Evolutionary conservation across 805 yeast genomes (phyloP).

Genomic region (Wickerhamomyces chambardii): DNA sequence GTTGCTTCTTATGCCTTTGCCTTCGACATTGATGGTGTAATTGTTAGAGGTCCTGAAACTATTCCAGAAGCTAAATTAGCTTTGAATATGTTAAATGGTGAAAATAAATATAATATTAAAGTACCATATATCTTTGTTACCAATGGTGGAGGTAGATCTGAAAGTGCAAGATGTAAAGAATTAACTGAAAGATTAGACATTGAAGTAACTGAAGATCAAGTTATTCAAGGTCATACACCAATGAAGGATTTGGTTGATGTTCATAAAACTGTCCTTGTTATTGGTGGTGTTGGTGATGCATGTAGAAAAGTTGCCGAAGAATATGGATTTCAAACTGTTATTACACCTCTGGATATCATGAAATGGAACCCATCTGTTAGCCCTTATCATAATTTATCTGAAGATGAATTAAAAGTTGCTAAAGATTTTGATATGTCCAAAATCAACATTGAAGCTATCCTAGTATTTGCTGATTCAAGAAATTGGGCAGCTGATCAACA

Average conservation of each 20-base stretch:
- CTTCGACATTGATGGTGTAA: slow-evolving; percentile 89
- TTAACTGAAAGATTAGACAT: slow-evolving; percentile 51
- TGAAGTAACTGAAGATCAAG: slow-evolving; percentile 64
- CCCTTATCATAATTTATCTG: slow-evolving; percentile 74
- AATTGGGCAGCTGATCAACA: slow-evolving; percentile 94
- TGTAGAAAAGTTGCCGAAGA: slow-evolving; percentile 77
- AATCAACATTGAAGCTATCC: slow-evolving; percentile 64
- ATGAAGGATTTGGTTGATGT: slow-evolving; percentile 71
- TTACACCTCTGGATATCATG: slow-evolving; percentile 74
- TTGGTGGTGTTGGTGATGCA: slow-evolving; percentile 82
- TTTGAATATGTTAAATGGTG: slow-evolving; percentile 63
- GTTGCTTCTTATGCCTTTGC: slow-evolving; percentile 84
- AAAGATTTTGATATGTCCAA: slow-evolving; percentile 55
- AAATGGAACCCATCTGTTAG: slow-evolving; percentile 82
- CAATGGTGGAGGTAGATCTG: slow-evolving; percentile 90
- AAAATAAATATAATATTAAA: slow-evolving; percentile 64
- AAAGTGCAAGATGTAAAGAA: slow-evolving; percentile 63
- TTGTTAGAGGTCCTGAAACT: slow-evolving; percentile 76
- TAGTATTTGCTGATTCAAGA: slow-evolving; percentile 87
- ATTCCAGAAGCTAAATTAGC: slow-evolving; percentile 78
- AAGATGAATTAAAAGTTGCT: slow-evolving; percentile 53
- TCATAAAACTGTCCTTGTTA: slow-evolving; percentile 70
- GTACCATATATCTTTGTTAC: slow-evolving; percentile 84
- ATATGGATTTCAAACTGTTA: slow-evolving; percentile 79
- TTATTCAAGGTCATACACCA: slow-evolving; percentile 91